These are phyloP conservation scores for Trichoderma gamsii DNA, from an alignment of 495 filamentous ascomycete species.

Conservation along the genomic window DNA sequence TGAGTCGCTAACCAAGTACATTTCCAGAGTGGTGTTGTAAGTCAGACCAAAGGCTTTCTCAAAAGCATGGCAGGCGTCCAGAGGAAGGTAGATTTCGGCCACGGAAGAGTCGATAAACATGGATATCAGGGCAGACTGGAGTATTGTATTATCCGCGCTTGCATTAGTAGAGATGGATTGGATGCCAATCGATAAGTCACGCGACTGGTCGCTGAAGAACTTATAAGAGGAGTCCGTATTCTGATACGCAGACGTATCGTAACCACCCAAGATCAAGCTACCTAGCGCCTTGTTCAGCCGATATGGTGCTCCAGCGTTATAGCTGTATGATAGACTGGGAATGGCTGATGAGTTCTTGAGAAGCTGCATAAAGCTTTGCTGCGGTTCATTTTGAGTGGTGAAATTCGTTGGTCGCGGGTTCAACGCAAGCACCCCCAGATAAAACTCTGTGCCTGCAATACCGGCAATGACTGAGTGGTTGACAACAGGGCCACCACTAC, in stretches of 20 bases:
- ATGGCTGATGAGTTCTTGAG: conserved; percentile 2
- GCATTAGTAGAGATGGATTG: not conserved
- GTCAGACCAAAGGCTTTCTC: conserved; percentile 52
- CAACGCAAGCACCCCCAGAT: not conserved
- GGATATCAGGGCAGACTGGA: not conserved
- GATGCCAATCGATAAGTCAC: not conserved
- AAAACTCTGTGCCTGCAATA: conserved; percentile 1
- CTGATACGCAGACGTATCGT: conserved; percentile 7
- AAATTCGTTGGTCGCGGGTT: not conserved
- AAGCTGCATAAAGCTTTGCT: conserved; percentile 1
- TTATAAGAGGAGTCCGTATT: not conserved
- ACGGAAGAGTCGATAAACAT: conserved; percentile 12
- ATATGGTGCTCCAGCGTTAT: not conserved
- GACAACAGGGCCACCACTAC: conserved; percentile 2
- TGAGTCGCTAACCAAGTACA: conserved; percentile 35
- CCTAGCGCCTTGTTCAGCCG: not conserved
- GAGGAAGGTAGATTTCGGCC: conserved; percentile 38
- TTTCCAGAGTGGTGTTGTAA: conserved; percentile 45
- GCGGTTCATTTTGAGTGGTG: not conserved
- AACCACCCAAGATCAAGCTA: conserved; percentile 2
- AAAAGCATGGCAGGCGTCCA: conserved; percentile 60
- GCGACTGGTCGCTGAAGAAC: conserved; percentile 7
- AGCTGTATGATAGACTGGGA: not conserved
- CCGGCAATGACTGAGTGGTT: conserved; percentile 7
- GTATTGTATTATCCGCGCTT: not conserved